Evolutionary conservation across 225 moss, liverwort and hornwort genomes (phyloP), one percentile per base, ranked within the genome.

Genomic region (Lunularia cruciata): DNA sequence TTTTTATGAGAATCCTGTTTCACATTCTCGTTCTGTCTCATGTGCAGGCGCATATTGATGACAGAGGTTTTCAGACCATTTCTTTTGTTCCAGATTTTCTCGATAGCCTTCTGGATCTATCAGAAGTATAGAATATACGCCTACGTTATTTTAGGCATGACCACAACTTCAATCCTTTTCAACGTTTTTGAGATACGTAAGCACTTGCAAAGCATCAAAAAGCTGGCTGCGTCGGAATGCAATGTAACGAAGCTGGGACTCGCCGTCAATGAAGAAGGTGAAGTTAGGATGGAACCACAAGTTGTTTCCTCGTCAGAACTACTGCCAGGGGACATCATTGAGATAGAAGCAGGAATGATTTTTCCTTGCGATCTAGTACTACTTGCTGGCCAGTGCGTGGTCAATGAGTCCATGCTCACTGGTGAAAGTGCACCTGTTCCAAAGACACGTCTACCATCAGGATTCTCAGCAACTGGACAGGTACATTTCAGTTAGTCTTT

Each of bases 21-120:
- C 5, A 3, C 33, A 2, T 5, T 38, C 60, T 20, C 25, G 25
- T 23, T 39, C 20, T 61, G 23, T 18, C 8, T 12, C 20, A 20
- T 61, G 60, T 61, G 60, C 60, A 61, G 60, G 39, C 36, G 60
- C 23, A 37, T 61, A 22, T 61, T 61, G 60, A 61, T 61, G 38
- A 61, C 39, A 38, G 60, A 61, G 60, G 60, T 61, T 35, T 61
- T 61, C 60, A 61, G 39, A 23, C 60, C 60, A 39, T 61, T 61
- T 61, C 39, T 61, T 38, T 9, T 61, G 23, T 61, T 61, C 39
- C 60, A 61, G 39, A 38, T 61, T 12, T 61, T 61, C 60, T 61
- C 60, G 37, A 39, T 61, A 61, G 39, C 22, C 60, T 5, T 61
- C 39, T 61, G 60, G 60, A 61, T 61, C 22, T 37, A 37, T 25